Conservation (phyloP, 2,329 filamentous ascomycete genomes). For the Calonectria crousiana region DNA sequence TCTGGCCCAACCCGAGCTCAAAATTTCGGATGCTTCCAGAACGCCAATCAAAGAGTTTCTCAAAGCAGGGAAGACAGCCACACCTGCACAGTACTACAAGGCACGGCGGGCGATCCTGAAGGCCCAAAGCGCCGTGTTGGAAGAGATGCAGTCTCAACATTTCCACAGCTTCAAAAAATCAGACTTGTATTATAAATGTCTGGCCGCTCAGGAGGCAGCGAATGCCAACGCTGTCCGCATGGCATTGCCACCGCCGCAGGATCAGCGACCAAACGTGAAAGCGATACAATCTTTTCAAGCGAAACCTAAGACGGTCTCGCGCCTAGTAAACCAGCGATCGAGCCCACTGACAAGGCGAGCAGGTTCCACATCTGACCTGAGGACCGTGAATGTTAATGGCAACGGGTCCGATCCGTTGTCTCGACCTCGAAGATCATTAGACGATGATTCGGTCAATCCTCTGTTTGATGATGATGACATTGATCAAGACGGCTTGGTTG, state of each 20-base stretch:
- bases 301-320: slow-evolving; percentile 59
- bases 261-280: slow-evolving; percentile 42
- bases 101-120: slow-evolving; percentile 85
- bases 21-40: slow-evolving; percentile 77
- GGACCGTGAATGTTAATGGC: slow-evolving; percentile 51
- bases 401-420: slow-evolving; percentile 55
- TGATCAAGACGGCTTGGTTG: slow-evolving; percentile 76
- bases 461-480: slow-evolving; percentile 87
- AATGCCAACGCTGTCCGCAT: slow-evolving; percentile 45
- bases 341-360: slow-evolving; percentile 55
- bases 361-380: slow-evolving; percentile 63
- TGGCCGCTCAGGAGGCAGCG: slow-evolving; percentile 85
- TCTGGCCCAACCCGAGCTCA: slow-evolving; percentile 83
- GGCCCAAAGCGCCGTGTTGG: slow-evolving; percentile 85
- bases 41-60: slow-evolving; percentile 82
- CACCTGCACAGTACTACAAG: slow-evolving; percentile 83
- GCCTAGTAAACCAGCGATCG: slow-evolving; percentile 53
- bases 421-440: slow-evolving; percentile 74
- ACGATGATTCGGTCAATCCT: slow-evolving; percentile 65
- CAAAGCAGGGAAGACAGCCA: slow-evolving; percentile 80
- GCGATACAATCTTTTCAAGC: slow-evolving; percentile 54
- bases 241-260: slow-evolving; percentile 33
- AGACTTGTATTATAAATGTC: slow-evolving; percentile 95
- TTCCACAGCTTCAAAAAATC: slow-evolving; percentile 91
- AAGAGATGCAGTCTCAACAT: slow-evolving; percentile 84